Percentiles rank a stretch among this genome's conserved stretches.
These are phyloP conservation scores for Heritiera fomes DNA, from an alignment of 345 rosid species.

Conservation along the genomic window DNA sequence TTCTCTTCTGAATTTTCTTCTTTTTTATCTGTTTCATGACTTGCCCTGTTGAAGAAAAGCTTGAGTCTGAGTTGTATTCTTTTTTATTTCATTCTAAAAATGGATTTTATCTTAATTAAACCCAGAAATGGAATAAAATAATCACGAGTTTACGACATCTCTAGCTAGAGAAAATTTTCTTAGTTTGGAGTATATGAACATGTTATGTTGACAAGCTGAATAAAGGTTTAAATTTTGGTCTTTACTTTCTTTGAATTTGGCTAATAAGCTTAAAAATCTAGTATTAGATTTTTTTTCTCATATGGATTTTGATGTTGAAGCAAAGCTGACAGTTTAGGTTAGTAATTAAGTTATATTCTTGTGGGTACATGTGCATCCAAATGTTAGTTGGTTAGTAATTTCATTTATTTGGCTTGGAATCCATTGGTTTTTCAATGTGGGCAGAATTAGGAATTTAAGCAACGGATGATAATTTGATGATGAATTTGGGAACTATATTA, in stretches of 20 bases:
- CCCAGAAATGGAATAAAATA: not conserved
- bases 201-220: not conserved
- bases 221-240: not conserved
- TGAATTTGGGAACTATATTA: constrained; percentile 17
- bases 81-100: not conserved
- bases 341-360: not conserved
- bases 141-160: not conserved
- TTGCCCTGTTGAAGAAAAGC: not conserved
- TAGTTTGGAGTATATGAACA: not conserved
- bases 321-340: not conserved
- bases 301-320: not conserved
- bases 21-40: not conserved
- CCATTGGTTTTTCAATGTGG: not conserved
- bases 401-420: not conserved
- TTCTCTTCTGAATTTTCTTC: not conserved
- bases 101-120: not conserved
- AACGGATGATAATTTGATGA: too few species aligned
- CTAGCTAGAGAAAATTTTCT: not conserved
- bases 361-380: not conserved
- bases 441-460: too few species aligned
- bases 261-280: not conserved
- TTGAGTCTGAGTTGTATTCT: not conserved
- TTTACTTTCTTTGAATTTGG: not conserved
- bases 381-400: not conserved
- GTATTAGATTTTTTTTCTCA: not conserved